Percentiles rank a stretch among this genome's conserved stretches.
Conservation (phyloP, 768 basidiomycete species). For the Tricholoma flavovirens region DNA sequence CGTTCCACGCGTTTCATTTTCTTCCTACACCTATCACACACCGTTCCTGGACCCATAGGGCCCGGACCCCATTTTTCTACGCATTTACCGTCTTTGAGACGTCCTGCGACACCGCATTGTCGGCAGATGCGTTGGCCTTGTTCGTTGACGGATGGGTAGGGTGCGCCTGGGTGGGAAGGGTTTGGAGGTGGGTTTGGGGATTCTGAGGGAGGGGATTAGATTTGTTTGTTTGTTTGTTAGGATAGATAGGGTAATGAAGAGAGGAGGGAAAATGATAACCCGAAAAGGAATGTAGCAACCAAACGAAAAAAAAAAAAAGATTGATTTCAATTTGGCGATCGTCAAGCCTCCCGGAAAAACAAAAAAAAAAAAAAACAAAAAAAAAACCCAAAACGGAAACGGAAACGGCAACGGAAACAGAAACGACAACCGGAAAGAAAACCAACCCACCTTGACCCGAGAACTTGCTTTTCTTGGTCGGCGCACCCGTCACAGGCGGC, state of each 20-base stretch:
- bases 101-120: constrained; percentile 65
- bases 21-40: constrained; percentile 80
- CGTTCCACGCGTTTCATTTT: constrained; percentile 84
- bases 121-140: constrained; percentile 72
- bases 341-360: too few relatives aligned
- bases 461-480: constrained; percentile 46
- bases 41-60: constrained; percentile 77
- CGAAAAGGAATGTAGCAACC: too few relatives aligned
- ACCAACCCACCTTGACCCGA: constrained; percentile 23
- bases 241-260: too few relatives aligned
- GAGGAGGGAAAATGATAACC: too few relatives aligned
- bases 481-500: constrained; percentile 67
- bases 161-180: constrained; percentile 8
- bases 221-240: too few relatives aligned
- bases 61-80: constrained; percentile 89
- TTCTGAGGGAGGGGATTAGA: background rate
- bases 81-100: constrained; percentile 81
- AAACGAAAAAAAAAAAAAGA: too few relatives aligned
- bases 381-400: too few relatives aligned
- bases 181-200: constrained; percentile 1
- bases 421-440: too few relatives aligned
- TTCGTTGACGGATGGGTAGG: constrained; percentile 45
- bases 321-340: too few relatives aligned
- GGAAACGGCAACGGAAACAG: background rate
- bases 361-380: too few relatives aligned